Evolutionary conservation across 805 yeast genomes (phyloP), one percentile per base, ranked within the genome.

Genomic region (Ogataea zsoltii): DNA sequence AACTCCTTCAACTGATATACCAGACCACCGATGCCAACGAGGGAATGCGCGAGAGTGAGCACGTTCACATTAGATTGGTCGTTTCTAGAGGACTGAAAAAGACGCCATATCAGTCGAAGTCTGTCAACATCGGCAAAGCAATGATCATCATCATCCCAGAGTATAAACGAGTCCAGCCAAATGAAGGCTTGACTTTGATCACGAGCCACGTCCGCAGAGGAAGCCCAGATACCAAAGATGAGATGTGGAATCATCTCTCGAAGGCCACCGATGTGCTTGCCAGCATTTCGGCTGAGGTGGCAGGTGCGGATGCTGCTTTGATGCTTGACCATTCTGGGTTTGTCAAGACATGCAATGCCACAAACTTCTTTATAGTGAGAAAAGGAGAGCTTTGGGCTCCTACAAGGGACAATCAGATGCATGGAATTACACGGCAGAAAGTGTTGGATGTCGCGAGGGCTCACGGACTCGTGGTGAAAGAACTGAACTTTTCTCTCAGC

Each of bases 171-270:
- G 45, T 47, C 7, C 42, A 44, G 30, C 42, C 42, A 4, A 15
- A 19, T 13, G 18, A 30, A 11, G 51, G 48, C 2, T 10, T 44
- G 11, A 35, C 38, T 3, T 33, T 47, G 15, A 33, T 44, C 9
- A 44, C 51, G 6, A 39, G 41, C 3, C 41, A 44, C 38, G 40
- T 47, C n/a, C 21, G 48, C 14, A 40, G 48, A 25, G 51, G 47
- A 2, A 35, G 33, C 30, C 35, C 48, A 4, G 48, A 44, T 23
- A 40, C 45, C 10, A 47, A 47, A 26, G 48, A 47, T 36, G 51
- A 47, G 23, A 47, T 47, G 51, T 44, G 47, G 51, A 47, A 47
- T 33, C 51, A 47, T 26, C 41, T 46, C 10, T 43, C 48, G 13
- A 47, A 47, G n/a, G 51, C 48, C 2, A 47, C 51, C 13, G 51